These are phyloP conservation scores for Collybiopsis luxurians DNA, from an alignment of 768 basidiomycete genomes.

Conservation along the genomic window DNA sequence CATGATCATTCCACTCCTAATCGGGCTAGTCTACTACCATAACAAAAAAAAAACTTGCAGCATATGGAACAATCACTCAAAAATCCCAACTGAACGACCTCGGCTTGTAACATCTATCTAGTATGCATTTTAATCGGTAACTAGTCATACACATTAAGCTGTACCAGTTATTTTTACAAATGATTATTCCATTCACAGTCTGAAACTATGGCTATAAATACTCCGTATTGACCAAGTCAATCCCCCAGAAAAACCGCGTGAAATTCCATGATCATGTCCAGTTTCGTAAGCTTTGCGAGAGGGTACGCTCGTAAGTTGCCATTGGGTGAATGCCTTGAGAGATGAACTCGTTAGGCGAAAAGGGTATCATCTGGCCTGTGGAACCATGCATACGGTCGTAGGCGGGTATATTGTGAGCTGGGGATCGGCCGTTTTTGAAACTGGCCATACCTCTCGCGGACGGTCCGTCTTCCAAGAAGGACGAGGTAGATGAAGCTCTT, in stretches of 20 bases:
- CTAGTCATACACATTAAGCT: too few relatives aligned
- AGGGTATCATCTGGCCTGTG: neutral
- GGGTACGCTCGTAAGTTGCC: neutral
- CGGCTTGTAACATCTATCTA: too few relatives aligned
- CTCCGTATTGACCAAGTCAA: too few relatives aligned
- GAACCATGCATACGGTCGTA: neutral
- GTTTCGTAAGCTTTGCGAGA: neutral
- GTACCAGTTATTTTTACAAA: too few relatives aligned
- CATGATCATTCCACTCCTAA: too few relatives aligned
- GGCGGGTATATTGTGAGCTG: neutral
- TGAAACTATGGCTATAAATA: too few relatives aligned
- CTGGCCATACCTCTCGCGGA: neutral
- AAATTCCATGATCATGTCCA: neutral
- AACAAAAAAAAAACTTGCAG: too few relatives aligned
- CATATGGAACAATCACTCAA: too few relatives aligned
- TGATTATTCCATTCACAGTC: too few relatives aligned
- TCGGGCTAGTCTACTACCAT: too few relatives aligned
- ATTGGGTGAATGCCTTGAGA: neutral
- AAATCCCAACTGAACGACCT: too few relatives aligned
- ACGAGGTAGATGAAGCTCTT: neutral
- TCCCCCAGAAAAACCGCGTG: neutral
- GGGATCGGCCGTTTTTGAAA: neutral
- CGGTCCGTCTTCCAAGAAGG: neutral
- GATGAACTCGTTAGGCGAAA: neutral
- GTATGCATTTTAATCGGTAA: too few relatives aligned